Evolutionary conservation across 2,329 filamentous ascomycete species (phyloP).

Genomic region (Mycogone perniciosa): DNA sequence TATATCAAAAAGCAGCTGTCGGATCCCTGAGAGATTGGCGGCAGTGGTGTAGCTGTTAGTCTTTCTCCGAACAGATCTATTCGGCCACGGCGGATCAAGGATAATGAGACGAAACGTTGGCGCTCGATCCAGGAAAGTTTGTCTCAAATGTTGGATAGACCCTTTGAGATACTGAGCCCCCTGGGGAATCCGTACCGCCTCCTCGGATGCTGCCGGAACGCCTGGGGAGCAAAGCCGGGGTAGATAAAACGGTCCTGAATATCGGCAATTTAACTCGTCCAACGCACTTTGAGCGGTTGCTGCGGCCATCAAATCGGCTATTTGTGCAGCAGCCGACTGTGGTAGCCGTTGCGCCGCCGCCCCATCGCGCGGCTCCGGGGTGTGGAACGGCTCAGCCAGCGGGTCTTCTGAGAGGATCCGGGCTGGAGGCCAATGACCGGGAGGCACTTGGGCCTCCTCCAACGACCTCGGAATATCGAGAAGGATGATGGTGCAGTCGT

Average conservation of each 20-base stretch:
- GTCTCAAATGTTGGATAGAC: constrained; percentile 36
- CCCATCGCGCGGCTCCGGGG: constrained; percentile 41
- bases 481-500: constrained; percentile 43
- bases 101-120: constrained; percentile 61
- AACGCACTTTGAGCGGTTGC: constrained; percentile 42
- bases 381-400: constrained; percentile 40
- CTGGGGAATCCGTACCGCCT: constrained; percentile 30
- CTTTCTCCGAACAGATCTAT: constrained; percentile 62
- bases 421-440: constrained; percentile 29
- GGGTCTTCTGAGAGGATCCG: constrained; percentile 42
- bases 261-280: constrained; percentile 25
- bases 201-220: not conserved
- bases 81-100: constrained; percentile 77
- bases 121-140: constrained; percentile 35
- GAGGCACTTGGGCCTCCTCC: constrained; percentile 54
- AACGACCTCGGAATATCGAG: constrained; percentile 67
- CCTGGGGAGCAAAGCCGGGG: constrained; percentile 29
- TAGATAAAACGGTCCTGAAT: constrained; percentile 41
- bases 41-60: constrained; percentile 43
- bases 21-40: constrained; percentile 39
- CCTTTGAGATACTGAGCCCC: constrained; percentile 42
- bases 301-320: constrained; percentile 48
- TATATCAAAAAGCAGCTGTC: constrained; percentile 44
- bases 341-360: not conserved
- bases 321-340: constrained; percentile 38